These are phyloP conservation scores for Boletus edulis DNA, from an alignment of 768 basidiomycete genomes.

Conservation along the genomic window DNA sequence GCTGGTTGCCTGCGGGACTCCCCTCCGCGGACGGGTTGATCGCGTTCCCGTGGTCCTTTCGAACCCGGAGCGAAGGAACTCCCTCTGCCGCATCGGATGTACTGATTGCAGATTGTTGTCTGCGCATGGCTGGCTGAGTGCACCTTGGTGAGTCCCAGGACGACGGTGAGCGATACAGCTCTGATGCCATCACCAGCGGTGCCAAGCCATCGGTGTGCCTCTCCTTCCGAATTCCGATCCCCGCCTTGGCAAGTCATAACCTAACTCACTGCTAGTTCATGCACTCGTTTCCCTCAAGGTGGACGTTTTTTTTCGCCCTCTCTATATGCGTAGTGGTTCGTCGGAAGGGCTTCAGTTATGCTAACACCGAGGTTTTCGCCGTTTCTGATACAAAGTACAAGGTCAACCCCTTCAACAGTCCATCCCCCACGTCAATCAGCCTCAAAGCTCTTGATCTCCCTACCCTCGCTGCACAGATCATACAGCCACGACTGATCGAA, in stretches of 20 bases:
- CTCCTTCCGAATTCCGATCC: too few relatives aligned
- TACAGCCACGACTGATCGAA: slow-evolving; percentile 11
- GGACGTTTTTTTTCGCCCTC: too few relatives aligned
- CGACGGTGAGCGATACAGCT: too few relatives aligned
- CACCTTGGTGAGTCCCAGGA: too few relatives aligned
- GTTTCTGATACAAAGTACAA: neutral
- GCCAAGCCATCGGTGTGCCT: neutral
- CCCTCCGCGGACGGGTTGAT: slow-evolving; percentile 27
- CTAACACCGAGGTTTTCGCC: neutral
- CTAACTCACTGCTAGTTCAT: too few relatives aligned
- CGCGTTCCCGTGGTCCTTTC: slow-evolving; percentile 11
- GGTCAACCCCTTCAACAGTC: neutral
- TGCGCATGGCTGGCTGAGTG: neutral
- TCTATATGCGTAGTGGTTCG: too few relatives aligned
- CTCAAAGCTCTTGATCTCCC: neutral
- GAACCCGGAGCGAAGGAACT: slow-evolving; percentile 13
- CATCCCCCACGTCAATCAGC: slow-evolving; percentile 7
- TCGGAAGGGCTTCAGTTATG: too few relatives aligned
- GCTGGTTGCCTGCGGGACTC: slow-evolving; percentile 8
- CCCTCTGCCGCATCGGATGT: slow-evolving; percentile 5
- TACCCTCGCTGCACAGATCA: slow-evolving; percentile 1
- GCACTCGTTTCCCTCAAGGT: too few relatives aligned
- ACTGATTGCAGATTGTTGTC: neutral
- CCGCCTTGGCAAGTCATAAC: too few relatives aligned
- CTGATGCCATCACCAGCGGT: neutral